Evolutionary conservation across 805 yeast genomes (phyloP).

Genomic region (Yamadazyma sp.): DNA sequence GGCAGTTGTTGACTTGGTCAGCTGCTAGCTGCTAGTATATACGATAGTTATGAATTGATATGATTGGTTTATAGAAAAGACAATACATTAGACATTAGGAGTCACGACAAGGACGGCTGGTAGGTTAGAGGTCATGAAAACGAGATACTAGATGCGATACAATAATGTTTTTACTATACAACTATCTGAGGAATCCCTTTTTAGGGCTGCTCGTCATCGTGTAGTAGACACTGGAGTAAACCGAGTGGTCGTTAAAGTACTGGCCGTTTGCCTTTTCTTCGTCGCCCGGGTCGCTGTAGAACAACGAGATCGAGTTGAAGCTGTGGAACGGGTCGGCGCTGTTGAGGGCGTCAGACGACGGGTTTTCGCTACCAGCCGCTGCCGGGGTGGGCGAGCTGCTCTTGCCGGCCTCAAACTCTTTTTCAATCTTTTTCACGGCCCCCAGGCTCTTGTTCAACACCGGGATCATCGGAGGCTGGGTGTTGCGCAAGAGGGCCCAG

Average conservation of each 20-base stretch:
- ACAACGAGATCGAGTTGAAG: conserved; percentile 83
- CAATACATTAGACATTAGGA: too few relatives aligned
- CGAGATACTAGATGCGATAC: too few relatives aligned
- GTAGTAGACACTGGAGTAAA: conserved; percentile 57
- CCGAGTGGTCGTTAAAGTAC: conserved; percentile 44
- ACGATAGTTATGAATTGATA: conserved; percentile 5
- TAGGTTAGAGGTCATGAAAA: too few relatives aligned
- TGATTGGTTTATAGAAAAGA: conserved; percentile 7
- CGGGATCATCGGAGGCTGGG: conserved; percentile 95
- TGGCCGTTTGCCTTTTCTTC: conserved; percentile 28
- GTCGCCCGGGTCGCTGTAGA: conserved; percentile 55
- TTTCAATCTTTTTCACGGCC: conserved; percentile 19
- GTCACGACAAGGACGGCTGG: too few relatives aligned
- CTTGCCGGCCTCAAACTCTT: conserved; percentile 18
- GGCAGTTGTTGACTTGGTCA: conserved; percentile 16
- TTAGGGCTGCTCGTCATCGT: conserved; percentile 39
- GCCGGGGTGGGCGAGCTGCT: conserved; percentile 7
- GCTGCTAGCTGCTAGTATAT: conserved; percentile 9
- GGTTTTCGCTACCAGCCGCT: not conserved
- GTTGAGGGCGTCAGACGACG: conserved; percentile 17
- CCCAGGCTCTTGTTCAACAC: conserved; percentile 45
- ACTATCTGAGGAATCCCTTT: conserved; percentile 7
- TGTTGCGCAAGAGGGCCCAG: conserved; percentile 94
- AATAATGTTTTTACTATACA: too few relatives aligned
- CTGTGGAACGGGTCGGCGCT: conserved; percentile 75